A percentile compares a stretch with the other conserved stretches of the same genome.
Conservation (phyloP, 116 monocot species). For the Thalassia testudinum region DNA sequence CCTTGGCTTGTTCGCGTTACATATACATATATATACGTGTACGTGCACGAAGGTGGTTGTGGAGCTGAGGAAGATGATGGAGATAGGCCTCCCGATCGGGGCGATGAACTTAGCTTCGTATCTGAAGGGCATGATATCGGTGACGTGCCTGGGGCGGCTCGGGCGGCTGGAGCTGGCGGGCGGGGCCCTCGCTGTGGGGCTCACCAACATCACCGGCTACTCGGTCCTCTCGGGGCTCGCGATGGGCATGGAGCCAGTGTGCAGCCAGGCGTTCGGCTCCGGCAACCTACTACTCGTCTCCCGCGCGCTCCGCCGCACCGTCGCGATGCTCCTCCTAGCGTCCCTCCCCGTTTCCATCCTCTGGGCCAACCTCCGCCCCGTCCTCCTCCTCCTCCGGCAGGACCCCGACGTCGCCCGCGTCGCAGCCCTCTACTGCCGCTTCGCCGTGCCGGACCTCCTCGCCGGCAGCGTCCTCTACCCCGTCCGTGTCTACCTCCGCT, state of each 20-base stretch:
- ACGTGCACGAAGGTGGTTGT: slow-evolving; percentile 15
- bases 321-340: slow-evolving; percentile 24
- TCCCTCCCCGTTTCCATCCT: slow-evolving; percentile 33
- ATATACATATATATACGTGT: no score
- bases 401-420: slow-evolving; percentile 28
- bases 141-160: slow-evolving; percentile 36
- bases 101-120: slow-evolving; percentile 34
- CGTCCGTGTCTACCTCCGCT: slow-evolving; percentile 28
- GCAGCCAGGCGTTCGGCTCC: slow-evolving; percentile 45
- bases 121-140: slow-evolving; percentile 40
- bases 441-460: slow-evolving; percentile 36
- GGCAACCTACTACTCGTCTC: slow-evolving; percentile 19
- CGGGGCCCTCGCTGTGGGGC: slow-evolving; percentile 49
- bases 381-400: slow-evolving; percentile 24
- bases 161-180: slow-evolving; percentile 51
- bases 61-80: slow-evolving; percentile 32
- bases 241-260: slow-evolving; percentile 47
- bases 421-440: slow-evolving; percentile 27
- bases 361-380: slow-evolving; percentile 23
- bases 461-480: slow-evolving; percentile 46
- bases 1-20: no score
- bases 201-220: slow-evolving; percentile 60
- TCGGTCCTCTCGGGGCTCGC: slow-evolving; percentile 48
- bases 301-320: slow-evolving; percentile 20
- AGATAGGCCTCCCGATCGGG: slow-evolving; percentile 27